These are phyloP conservation scores for Phytophthora meadii DNA, from an alignment of 352 stramenopile species.

Conservation along the genomic window DNA sequence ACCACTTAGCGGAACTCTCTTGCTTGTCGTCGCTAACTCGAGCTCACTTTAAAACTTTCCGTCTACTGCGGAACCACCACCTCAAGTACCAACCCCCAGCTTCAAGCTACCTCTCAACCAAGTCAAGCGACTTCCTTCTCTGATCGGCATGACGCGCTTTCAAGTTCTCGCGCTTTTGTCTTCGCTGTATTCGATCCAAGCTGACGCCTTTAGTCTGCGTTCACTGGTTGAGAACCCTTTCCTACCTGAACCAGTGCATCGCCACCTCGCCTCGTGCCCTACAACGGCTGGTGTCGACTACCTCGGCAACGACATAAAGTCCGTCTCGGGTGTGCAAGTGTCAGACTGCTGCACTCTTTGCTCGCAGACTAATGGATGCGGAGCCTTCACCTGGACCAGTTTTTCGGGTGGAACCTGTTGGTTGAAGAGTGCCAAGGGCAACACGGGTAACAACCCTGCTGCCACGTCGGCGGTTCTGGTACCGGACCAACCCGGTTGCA, in stretches of 20 bases:
- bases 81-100: conserved; percentile 25
- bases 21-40: background rate
- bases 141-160: conserved; percentile 26
- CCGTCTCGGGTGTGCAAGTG: conserved; percentile 10
- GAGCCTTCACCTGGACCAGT: conserved; percentile 36
- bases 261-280: conserved; percentile 28
- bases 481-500: conserved; percentile 9
- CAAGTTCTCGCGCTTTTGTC: conserved; percentile 21
- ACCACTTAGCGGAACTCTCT: background rate
- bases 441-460: conserved; percentile 14
- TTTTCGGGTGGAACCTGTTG: conserved; percentile 36
- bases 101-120: conserved; percentile 20
- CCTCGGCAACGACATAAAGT: conserved; percentile 52
- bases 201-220: conserved; percentile 18
- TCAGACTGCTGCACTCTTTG: conserved; percentile 40
- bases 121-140: conserved; percentile 24
- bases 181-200: conserved; percentile 24
- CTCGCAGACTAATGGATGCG: conserved; percentile 19
- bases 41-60: conserved; percentile 30
- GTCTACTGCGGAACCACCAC: conserved; percentile 32
- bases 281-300: conserved; percentile 50
- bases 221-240: conserved; percentile 30
- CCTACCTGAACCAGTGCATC: conserved; percentile 12
- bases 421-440: conserved; percentile 40
- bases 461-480: conserved; percentile 28